phyloP scores from a whole-genome alignment of 108 stramenopile species.

The Conticribra guillardii region DNA sequence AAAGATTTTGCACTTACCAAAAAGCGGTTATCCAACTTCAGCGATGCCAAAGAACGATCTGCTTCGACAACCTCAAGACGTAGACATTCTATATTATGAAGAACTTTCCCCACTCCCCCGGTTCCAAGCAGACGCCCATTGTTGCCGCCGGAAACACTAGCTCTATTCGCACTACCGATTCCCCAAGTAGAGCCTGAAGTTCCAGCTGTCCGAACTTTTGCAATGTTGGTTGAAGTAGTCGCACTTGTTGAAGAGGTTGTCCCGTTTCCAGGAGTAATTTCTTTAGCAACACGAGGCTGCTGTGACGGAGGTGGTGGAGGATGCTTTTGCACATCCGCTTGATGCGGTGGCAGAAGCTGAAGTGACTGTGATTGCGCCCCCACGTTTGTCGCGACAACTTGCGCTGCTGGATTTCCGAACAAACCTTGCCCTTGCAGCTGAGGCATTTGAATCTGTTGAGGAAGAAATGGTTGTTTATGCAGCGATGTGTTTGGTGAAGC shows the following conservation, averaged over 20 bases:
- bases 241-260: neutral
- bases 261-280: neutral
- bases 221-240: neutral
- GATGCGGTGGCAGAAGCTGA: neutral
- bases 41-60: constrained; percentile 60
- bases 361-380: neutral
- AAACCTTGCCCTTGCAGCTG: neutral
- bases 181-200: constrained; percentile 1
- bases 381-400: neutral
- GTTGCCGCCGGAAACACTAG: neutral
- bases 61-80: constrained; percentile 78
- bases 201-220: neutral
- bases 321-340: neutral
- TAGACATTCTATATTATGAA: constrained; percentile 78
- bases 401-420: neutral
- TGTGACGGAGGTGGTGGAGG: neutral
- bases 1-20: constrained; percentile 54
- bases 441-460: constrained; percentile 1
- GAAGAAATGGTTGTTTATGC: neutral
- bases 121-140: constrained; percentile 40
- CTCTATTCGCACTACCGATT: constrained; percentile 1
- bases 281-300: neutral
- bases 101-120: constrained; percentile 74
- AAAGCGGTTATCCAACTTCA: constrained; percentile 62
- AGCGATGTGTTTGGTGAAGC: neutral